Evolutionary conservation across 768 basidiomycete species (phyloP), one percentile per base, ranked within the genome.

Genomic region (Hemileccinum rubropunctum): DNA sequence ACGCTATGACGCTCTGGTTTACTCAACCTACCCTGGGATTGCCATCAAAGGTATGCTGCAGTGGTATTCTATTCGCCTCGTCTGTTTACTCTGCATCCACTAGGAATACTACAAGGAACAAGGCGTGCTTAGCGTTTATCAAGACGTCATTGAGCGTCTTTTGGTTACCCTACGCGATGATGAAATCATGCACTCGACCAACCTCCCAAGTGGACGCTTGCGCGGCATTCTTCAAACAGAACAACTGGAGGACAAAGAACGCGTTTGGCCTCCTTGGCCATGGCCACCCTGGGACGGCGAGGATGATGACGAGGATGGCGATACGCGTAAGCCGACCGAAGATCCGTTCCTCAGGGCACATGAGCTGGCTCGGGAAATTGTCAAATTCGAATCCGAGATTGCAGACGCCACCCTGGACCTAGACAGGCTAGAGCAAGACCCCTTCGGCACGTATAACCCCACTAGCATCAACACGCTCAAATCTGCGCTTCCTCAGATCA

Each of bases 51-150:
- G 91, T 88, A 45, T 33, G 60, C 1, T 17, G 6, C 13, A 13
- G 13, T 14, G 11, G 28, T 27, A 26, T 7, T 13, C 10, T 8
- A 10, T 49, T 30, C 3, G 3, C 52, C 13, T 41, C 11, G 21
- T 21, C 9, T 21, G 13, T 26, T 37, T 50, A 43, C 38, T 53
- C 23, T 45, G 33, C 49, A 34, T 33, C 11, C 55, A 5, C 9
- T 26, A 92, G 86, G 92, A 95, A 71, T 97, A 98, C 66, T 98
- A 91, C 67, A 79, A 85, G 46, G 95, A 98, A 41, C 73, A 82
- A 47, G 66, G 73, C 0, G 78, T 91, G 33, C 67, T 81, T n/a
- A 74, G 78, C n/a, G 64, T 87, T 14, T 97, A 97, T 66, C 73
- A 76, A 50, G 68, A 73, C 36, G 83, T 90, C 20, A 70, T 94